These are phyloP conservation scores for Dunaliella primolecta DNA, from an alignment of 139 green algal genomes.

Conservation along the genomic window DNA sequence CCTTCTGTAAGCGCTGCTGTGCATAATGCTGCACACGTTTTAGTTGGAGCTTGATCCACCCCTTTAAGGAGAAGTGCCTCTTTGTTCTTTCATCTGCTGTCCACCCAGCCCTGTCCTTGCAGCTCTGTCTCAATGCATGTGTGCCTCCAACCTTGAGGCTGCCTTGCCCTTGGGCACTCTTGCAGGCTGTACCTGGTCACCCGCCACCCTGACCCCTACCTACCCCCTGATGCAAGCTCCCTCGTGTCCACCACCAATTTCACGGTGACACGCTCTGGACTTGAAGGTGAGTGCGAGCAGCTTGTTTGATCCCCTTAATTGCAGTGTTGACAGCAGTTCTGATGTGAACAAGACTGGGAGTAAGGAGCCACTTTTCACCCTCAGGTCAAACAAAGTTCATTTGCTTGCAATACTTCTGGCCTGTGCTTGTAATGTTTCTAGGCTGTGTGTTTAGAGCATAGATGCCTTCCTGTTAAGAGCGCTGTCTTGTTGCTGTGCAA, in stretches of 20 bases:
- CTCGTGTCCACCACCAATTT: conserved; percentile 72
- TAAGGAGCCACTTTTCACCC: too few relatives aligned
- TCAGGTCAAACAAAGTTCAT: neutral
- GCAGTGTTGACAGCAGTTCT: too few relatives aligned
- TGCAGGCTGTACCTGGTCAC: conserved; percentile 78
- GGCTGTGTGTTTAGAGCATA: too few relatives aligned
- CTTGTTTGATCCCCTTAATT: neutral
- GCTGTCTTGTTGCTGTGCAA: too few relatives aligned
- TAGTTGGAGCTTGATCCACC: too few relatives aligned
- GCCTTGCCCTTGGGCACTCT: neutral
- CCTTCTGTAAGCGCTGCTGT: too few relatives aligned
- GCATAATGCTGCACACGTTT: too few relatives aligned
- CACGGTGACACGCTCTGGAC: conserved; percentile 59
- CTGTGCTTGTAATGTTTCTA: neutral
- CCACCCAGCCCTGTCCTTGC: neutral
- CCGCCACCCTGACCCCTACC: conserved; percentile 54
- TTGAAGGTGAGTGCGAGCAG: conserved; percentile 44
- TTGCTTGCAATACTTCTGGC: neutral
- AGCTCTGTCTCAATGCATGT: too few relatives aligned
- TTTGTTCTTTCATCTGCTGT: neutral
- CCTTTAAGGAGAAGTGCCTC: too few relatives aligned
- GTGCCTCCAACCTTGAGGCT: too few relatives aligned
- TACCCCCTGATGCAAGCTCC: conserved; percentile 54
- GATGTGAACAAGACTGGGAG: too few relatives aligned
- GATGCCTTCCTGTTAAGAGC: too few relatives aligned